Base-by-base conservation (phyloP, 2,329 filamentous ascomycete species). In the Diplodia sapinea region DNA sequence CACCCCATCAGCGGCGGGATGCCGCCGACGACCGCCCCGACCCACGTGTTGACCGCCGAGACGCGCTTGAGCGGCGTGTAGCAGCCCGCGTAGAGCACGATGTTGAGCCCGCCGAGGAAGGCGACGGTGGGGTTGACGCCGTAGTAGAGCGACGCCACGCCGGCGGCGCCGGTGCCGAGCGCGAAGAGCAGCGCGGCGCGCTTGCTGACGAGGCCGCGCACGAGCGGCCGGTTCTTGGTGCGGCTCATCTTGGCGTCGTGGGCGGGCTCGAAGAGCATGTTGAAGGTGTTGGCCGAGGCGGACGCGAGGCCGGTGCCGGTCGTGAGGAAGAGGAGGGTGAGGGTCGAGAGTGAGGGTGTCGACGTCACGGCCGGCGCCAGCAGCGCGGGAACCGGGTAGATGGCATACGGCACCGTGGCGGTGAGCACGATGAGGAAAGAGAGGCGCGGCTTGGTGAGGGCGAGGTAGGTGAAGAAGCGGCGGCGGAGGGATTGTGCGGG, bases 1-100 rank as follows among this genome's bases (percentile, higher is more conserved):
- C 95, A 99, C 71, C 95, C 95, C 95, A 99, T 99, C 38, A 99
- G 81, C 0, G 95, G 95, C 0, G 95, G 94, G 67, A 99, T 96
- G 1, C 91, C 94, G 69, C 95, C 95, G 0, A 99, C 92, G 0
- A 99, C 80, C 3, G 94, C 95, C 17, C 95, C 95, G 17, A 96
- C 87, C 95, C 95, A 99, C 0, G 95, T 99, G 76, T 99, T 99
- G 68, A 94, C 81, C 11, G 90, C 91, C 3, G 90, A 91, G 13
- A 97, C 82, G 7, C 93, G 89, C 81, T 99, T 99, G 74, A 98
- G 82, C 0, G 94, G 94, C 0, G 95, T 99, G 79, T 99, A 99
- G 0, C 94, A 83, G 67, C 92, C 94, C 0, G 94, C 95, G 73
- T 99, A 99, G 1, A 99, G 85, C 6, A 87, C 83, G 56, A 98